These are phyloP conservation scores for Coemansia guatemalensis DNA, from an alignment of 192 early-diverging fungal genomes.

Conservation along the genomic window DNA sequence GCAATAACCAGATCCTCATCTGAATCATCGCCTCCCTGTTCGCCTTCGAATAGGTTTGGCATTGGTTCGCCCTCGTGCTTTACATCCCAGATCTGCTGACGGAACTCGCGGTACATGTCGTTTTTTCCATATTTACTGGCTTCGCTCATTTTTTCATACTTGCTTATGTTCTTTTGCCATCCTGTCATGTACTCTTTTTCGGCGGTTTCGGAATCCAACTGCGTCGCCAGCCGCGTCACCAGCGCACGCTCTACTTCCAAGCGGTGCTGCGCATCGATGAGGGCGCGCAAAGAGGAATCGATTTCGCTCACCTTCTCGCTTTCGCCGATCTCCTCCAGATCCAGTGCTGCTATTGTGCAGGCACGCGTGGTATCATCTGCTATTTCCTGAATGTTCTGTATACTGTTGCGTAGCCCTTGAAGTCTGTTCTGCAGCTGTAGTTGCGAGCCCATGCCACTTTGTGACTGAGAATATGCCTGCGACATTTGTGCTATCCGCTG, in stretches of 20 bases:
- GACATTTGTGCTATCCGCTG: not conserved
- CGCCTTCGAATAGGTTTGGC: constrained; percentile 26
- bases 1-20: constrained; percentile 44
- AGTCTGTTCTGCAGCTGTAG: constrained; percentile 17
- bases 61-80: constrained; percentile 40
- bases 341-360: constrained; percentile 26
- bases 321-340: constrained; percentile 30
- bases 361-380: constrained; percentile 18
- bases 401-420: constrained; percentile 10
- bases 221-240: constrained; percentile 9
- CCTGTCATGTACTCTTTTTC: constrained; percentile 10
- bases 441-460: constrained; percentile 13
- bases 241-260: constrained; percentile 22
- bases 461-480: constrained; percentile 10
- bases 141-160: constrained; percentile 20
- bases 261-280: constrained; percentile 30
- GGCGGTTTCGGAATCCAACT: constrained; percentile 6
- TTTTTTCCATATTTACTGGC: constrained; percentile 20
- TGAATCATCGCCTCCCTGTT: constrained; percentile 7
- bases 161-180: constrained; percentile 4
- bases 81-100: constrained; percentile 44
- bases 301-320: constrained; percentile 8
- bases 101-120: constrained; percentile 26
- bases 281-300: constrained; percentile 24
- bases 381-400: constrained; percentile 15